These are phyloP conservation scores for Pancytospora philotis DNA, from an alignment of 371 early-diverging fungal genomes.

Conservation along the genomic window DNA sequence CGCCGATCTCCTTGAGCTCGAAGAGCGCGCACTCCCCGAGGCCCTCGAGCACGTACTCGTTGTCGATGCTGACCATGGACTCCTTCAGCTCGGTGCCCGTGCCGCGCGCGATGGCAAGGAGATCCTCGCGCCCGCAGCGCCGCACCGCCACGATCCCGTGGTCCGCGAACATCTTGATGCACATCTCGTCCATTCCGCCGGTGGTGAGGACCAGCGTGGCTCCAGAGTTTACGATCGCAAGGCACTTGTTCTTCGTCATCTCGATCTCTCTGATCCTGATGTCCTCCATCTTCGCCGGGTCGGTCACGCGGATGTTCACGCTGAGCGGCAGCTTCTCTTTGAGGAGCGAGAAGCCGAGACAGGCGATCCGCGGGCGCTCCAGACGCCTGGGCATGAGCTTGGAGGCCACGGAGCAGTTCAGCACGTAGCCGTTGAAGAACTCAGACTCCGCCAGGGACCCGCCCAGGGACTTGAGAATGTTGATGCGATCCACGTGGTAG, in stretches of 20 bases:
- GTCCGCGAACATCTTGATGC: constrained; percentile 89
- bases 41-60: neutral
- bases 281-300: constrained; percentile 89
- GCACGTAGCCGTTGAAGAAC: constrained; percentile 84
- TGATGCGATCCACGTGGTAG: constrained; percentile 84
- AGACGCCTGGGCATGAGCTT: constrained; percentile 54
- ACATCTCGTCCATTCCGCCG: constrained; percentile 95
- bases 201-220: constrained; percentile 95
- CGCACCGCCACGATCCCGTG: constrained; percentile 80
- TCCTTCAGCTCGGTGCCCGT: constrained; percentile 85
- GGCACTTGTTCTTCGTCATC: constrained; percentile 82
- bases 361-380: constrained; percentile 80
- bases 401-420: constrained; percentile 87
- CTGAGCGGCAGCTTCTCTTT: constrained; percentile 95
- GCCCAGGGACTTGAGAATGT: constrained; percentile 95
- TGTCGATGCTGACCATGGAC: constrained; percentile 61
- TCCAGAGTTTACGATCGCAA: constrained; percentile 83
- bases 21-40: constrained; percentile 86
- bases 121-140: constrained; percentile 87
- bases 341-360: constrained; percentile 93
- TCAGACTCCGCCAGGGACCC: constrained; percentile 77
- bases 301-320: constrained; percentile 87
- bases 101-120: constrained; percentile 87
- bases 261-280: constrained; percentile 86
- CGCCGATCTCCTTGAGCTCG: constrained; percentile 60